Evolutionary conservation across 768 basidiomycete genomes (phyloP), one percentile per base, ranked within the genome.

Genomic region (Boletus tylopilopsis): DNA sequence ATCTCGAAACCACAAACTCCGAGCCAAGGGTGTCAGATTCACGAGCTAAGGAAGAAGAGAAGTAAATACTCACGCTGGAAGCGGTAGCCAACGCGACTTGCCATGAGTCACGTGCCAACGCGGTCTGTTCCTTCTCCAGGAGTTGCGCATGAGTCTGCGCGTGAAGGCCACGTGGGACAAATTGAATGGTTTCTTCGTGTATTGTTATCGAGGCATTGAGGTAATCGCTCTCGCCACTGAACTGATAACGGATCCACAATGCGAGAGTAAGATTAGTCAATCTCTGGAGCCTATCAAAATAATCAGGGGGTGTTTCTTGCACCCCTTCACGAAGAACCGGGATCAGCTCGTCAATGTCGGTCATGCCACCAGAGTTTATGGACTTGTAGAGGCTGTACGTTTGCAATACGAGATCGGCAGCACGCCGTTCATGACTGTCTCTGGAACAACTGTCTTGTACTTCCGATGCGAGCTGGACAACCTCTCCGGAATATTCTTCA

Each of bases 171-270:
- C 2, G 27, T 15, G 21, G 25, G 22, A 21, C 6, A 10, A 37
- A 22, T 7, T 4, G 34, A 8, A 43, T 30, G 10, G 35, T 21
- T 42, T 30, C n/a, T 30, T 23, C 13, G 3, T 43, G 15, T 16
- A 5, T 29, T 2, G 24, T n/a, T 21, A 42, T 60, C 10, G 63
- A 59, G 36, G 57, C 53, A 11, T 63, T 44, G 12, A 66, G 45
- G 35, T 57, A 51, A 21, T 4, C 22, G 11, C 12, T 5, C 16
- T 38, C 6, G 4, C 33, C n/a, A 1, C 5, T 12, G 12, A 39
- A 23, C n/a, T 44, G 25, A 18, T 47, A 56, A 1, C 45, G 45
- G 11, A 25, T 11, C 41, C 21, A 33, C 27, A 62, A 51, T 21
- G 49, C 46, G 19, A 45, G 34, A 8, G 34, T 53, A 11, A 64